Base-by-base conservation (phyloP, 2,329 filamentous ascomycete species). In the Colletotrichum liaoningense region DNA sequence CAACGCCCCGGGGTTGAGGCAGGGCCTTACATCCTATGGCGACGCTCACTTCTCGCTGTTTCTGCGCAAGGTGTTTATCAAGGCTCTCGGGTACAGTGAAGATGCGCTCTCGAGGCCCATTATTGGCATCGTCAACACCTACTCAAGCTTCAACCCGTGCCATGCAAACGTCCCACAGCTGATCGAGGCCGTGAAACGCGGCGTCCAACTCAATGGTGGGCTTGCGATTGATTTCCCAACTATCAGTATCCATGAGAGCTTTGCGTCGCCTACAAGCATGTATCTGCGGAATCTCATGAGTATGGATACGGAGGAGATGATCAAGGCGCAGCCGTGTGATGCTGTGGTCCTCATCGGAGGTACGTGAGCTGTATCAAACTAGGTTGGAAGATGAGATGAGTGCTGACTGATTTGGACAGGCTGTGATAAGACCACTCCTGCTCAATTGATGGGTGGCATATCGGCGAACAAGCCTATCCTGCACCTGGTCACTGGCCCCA, bases 261-360 rank as follows among this genome's bases (percentile, higher is more conserved):
- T 95, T 78, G 86, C 92, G 0, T 85, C 87, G 57, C 93, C 93
- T 2, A 94, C 93, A 5, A 94, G 92, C 82, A 94, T 95, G 93
- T 94, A 91, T 68, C 78, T 94, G 60, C 82, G 93, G 38, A 94
- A 94, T 75, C 78, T 94, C 69, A 94, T 95, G 93, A 92, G 90
- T 76, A 93, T 94, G 91, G 93, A 94, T 78, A 94, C 93, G 0
- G 93, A 94, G 80, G 93, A 94, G 83, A 94, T 94, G 93, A 91
- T 94, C 66, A 85, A 85, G 56, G 92, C 92, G 0, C 93, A 94
- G 80, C 93, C 93, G 0, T 86, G 93, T 19, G 93, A 95, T 81
- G 90, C 91, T 0, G 89, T 90, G 11, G 87, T 93, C 16, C 85
- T 93, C 75, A 91, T 94, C 76, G 92, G 92, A 60, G 92, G 91